Evolutionary conservation across 2,329 filamentous ascomycete genomes (phyloP).

Genomic region (Ceratocystis smalleyi): DNA sequence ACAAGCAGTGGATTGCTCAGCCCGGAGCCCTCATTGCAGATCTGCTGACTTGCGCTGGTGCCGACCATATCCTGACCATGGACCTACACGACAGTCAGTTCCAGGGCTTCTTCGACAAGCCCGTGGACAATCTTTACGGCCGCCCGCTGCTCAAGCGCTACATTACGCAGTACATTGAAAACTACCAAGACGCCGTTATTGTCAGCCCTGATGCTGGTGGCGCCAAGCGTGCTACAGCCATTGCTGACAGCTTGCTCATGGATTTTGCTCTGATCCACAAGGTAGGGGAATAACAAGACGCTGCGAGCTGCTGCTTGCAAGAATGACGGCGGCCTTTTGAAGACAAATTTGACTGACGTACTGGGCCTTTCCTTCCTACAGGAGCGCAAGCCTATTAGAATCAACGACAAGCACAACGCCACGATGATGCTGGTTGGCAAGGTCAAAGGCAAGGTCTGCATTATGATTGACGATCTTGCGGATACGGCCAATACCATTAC

Average conservation of each 20-base stretch:
- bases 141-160: slow-evolving; percentile 56
- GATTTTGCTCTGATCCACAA: slow-evolving; percentile 98
- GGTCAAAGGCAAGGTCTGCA: slow-evolving; percentile 64
- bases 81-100: slow-evolving; percentile 93
- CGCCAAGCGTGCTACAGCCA: slow-evolving; percentile 87
- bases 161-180: slow-evolving; percentile 66
- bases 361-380: slow-evolving; percentile 26
- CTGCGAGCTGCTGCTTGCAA: slow-evolving; percentile 11
- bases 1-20: slow-evolving; percentile 97
- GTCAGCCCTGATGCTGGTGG: slow-evolving; percentile 94
- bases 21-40: slow-evolving; percentile 90
- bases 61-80: slow-evolving; percentile 96
- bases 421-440: slow-evolving; percentile 94
- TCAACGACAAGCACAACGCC: slow-evolving; percentile 75
- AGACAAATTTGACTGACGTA: slow-evolving; percentile 10
- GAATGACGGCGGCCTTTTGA: slow-evolving; percentile 14
- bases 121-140: slow-evolving; percentile 92
- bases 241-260: slow-evolving; percentile 83
- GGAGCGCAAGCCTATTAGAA: slow-evolving; percentile 79
- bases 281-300: slow-evolving; percentile 33
- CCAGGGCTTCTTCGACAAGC: slow-evolving; percentile 97
- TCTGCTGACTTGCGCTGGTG: slow-evolving; percentile 83
- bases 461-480: slow-evolving; percentile 84
- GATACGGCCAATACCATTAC: slow-evolving; percentile 98
- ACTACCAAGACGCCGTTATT: slow-evolving; percentile 74